Base-by-base conservation (phyloP, 2,329 filamentous ascomycete species). In the Hypoxylon sp. region DNA sequence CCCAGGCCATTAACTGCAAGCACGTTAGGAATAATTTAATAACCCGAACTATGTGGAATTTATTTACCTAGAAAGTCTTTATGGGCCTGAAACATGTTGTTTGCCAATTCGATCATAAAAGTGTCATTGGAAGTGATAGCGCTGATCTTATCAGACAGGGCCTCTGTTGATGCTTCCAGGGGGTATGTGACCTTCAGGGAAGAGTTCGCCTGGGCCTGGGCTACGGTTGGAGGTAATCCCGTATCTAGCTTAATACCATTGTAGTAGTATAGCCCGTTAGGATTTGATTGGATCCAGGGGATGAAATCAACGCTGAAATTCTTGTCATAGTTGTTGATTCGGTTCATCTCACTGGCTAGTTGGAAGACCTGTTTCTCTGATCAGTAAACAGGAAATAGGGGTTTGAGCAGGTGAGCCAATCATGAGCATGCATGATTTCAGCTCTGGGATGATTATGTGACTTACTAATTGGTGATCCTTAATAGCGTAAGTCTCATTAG, bases 291-390 rank as follows among this genome's bases (percentile, higher is more conserved):
- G 39, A 88, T 85, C 87, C 88, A 91, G 0, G 85, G 83, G 62
- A 91, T 90, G 71, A 91, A 89, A 56, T 89, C 85, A 31, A 91
- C 84, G 15, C 80, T 82, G 37, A 85, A 79, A 50, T 84, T 80
- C 52, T 76, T 75, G 62, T 78, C 77, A 70, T 88, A 79, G n/a
- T 79, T 79, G 76, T 91, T 91, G 72, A 90, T 79, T 32, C 82
- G 74, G 76, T 91, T 91, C 66, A 92, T 80, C 57, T 86, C 84
- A 5, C 83, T 83, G 1, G 84, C 88, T 1, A 92, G 81, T 74
- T 91, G 87, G 76, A 90, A 91, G 0, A 91, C 70, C 70, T 72
- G 58, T 48, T 53, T 35, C 3, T 5, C 35, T 29, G 2, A n/a
- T 70, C 37, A 69, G 54, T 46, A 48, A 44, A 55, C 19, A 8